Conservation (phyloP, 2,329 filamentous ascomycete genomes). For the Diaporthe nobilis region DNA sequence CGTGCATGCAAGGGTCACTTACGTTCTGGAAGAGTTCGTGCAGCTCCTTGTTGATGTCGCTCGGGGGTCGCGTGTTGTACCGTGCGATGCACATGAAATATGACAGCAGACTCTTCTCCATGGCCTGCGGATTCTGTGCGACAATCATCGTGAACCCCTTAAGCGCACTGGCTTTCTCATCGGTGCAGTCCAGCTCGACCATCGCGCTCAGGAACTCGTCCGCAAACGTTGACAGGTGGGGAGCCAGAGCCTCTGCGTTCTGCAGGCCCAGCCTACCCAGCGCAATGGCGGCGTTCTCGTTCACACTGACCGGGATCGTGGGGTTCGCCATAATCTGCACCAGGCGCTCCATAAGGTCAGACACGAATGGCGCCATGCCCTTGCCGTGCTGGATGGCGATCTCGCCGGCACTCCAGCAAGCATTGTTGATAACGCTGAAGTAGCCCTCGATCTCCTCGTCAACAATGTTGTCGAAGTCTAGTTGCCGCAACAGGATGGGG, state of each 20-base stretch:
- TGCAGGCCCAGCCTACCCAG: slow-evolving; percentile 88
- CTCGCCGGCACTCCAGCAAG: slow-evolving; percentile 96
- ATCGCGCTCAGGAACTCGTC: slow-evolving; percentile 86
- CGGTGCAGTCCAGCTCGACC: slow-evolving; percentile 86
- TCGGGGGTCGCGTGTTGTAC: slow-evolving; percentile 76
- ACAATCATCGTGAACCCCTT: slow-evolving; percentile 91
- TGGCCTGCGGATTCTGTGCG: slow-evolving; percentile 87
- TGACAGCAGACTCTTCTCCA: slow-evolving; percentile 86
- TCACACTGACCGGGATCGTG: slow-evolving; percentile 87
- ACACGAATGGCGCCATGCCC: slow-evolving; percentile 82
- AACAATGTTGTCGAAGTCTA: slow-evolving; percentile 83
- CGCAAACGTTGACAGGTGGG: slow-evolving; percentile 84
- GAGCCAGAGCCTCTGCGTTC: slow-evolving; percentile 81
- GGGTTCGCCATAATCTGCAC: slow-evolving; percentile 88
- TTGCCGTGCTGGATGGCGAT: slow-evolving; percentile 85
- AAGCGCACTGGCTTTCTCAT: slow-evolving; percentile 95
- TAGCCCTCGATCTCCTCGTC: slow-evolving; percentile 87
- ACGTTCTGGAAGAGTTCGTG: slow-evolving; percentile 84
- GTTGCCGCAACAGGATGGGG: slow-evolving; percentile 86
- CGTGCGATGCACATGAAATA: slow-evolving; percentile 89
- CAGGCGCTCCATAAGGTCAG: slow-evolving; percentile 82
- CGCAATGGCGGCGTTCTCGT: slow-evolving; percentile 94
- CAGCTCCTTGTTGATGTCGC: slow-evolving; percentile 74
- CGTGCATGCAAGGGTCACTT: slow-evolving; percentile 50
- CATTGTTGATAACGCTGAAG: slow-evolving; percentile 97